These are phyloP conservation scores for Penicillium canariense DNA, from an alignment of 495 filamentous ascomycete genomes.

Conservation along the genomic window DNA sequence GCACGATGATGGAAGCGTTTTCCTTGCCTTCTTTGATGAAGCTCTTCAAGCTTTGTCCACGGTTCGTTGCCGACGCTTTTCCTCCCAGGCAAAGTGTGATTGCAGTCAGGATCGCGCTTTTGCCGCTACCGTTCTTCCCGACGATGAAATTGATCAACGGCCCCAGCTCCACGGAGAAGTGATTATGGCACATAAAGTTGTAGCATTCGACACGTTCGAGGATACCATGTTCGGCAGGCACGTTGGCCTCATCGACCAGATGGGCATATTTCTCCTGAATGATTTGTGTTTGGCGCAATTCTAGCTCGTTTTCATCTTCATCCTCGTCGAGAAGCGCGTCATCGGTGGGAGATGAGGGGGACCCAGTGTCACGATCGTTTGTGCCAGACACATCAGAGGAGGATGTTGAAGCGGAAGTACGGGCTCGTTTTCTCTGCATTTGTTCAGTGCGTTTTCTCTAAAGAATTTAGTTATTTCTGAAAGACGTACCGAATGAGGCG, in stretches of 20 bases:
- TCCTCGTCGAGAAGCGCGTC: slow-evolving; percentile 41
- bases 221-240: slow-evolving; percentile 77
- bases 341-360: slow-evolving; percentile 32
- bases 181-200: slow-evolving; percentile 93
- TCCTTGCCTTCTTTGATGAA: slow-evolving; percentile 92
- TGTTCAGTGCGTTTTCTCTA: slow-evolving; percentile 13
- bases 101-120: slow-evolving; percentile 94
- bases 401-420: slow-evolving; percentile 26
- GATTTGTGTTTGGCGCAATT: slow-evolving; percentile 69
- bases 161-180: slow-evolving; percentile 76
- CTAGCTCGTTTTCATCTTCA: slow-evolving; percentile 52
- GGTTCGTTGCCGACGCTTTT: slow-evolving; percentile 92
- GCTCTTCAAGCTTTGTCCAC: slow-evolving; percentile 83
- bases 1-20: slow-evolving; percentile 62
- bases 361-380: slow-evolving; percentile 26
- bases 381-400: slow-evolving; percentile 24
- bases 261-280: slow-evolving; percentile 58
- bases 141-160: slow-evolving; percentile 97
- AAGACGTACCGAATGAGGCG: slow-evolving; percentile 44
- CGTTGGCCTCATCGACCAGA: slow-evolving; percentile 59
- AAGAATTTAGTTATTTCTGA: neutral
- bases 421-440: slow-evolving; percentile 39
- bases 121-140: slow-evolving; percentile 97
- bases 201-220: slow-evolving; percentile 79
- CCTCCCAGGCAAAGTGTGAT: slow-evolving; percentile 92